Evolutionary conservation across 768 basidiomycete genomes (phyloP).

Genomic region (Lentinula boryana): DNA sequence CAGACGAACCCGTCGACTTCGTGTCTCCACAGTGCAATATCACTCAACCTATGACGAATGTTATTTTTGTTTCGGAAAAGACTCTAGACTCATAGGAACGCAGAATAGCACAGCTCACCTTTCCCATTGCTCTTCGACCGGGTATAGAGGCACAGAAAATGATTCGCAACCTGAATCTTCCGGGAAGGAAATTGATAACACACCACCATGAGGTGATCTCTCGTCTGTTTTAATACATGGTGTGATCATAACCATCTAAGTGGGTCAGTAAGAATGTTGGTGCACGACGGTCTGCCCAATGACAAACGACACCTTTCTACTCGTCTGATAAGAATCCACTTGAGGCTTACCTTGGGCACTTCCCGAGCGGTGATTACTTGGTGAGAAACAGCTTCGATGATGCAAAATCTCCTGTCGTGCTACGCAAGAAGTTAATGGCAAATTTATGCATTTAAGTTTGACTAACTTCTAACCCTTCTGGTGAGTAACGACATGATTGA

Average conservation of each 20-base stretch:
- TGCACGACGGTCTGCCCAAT: neutral
- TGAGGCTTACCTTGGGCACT: constrained; percentile 41
- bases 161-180: constrained; percentile 47
- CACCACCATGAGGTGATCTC: constrained; percentile 37
- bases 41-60: constrained; percentile 36
- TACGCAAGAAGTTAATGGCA: constrained; percentile 1
- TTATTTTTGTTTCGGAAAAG: neutral
- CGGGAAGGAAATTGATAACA: constrained; percentile 55
- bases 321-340: neutral
- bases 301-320: no score
- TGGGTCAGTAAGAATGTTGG: neutral
- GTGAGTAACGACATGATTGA: constrained; percentile 46
- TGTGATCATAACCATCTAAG: constrained; percentile 61
- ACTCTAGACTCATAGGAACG: no score
- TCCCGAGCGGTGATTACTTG: constrained; percentile 65
- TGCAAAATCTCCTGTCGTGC: constrained; percentile 64
- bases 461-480: constrained; percentile 60
- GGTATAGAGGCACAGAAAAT: constrained; percentile 56
- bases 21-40: constrained; percentile 45
- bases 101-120: constrained; percentile 33
- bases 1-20: constrained; percentile 63
- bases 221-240: constrained; percentile 47
- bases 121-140: constrained; percentile 49
- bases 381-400: constrained; percentile 51
- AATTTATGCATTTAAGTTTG: neutral